These are phyloP conservation scores for Blastobotrys terrestris DNA, from an alignment of 805 yeast species.

Conservation along the genomic window DNA sequence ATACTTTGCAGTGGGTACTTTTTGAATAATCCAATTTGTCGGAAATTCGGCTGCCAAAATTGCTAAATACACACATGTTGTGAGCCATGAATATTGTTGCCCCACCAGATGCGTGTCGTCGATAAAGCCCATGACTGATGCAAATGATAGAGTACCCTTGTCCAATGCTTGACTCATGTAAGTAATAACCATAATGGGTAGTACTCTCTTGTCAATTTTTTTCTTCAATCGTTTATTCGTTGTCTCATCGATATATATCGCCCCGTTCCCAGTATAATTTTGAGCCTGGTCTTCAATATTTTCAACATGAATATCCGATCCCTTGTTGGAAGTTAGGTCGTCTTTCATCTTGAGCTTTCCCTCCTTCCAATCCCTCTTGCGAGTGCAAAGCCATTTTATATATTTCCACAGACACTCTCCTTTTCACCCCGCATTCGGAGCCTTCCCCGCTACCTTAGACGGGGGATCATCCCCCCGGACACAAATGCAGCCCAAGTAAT, in stretches of 20 bases:
- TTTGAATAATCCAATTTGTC: constrained; percentile 37
- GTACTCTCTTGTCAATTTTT: constrained; percentile 19
- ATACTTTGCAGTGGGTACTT: constrained; percentile 17
- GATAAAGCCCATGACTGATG: constrained; percentile 44
- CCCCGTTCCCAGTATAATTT: constrained; percentile 11
- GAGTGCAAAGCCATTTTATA: background rate
- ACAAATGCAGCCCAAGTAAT: too few relatives aligned
- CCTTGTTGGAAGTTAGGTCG: background rate
- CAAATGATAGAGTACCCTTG: constrained; percentile 44
- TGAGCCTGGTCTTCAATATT: constrained; percentile 3
- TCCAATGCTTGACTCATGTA: constrained; percentile 31
- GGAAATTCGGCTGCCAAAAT: constrained; percentile 41
- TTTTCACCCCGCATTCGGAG: background rate
- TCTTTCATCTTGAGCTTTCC: background rate
- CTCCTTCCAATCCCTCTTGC: background rate
- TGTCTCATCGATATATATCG: constrained; percentile 27
- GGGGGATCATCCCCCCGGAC: too few relatives aligned
- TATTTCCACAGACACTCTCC: background rate
- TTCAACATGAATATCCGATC: background rate
- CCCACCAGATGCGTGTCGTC: constrained; percentile 37
- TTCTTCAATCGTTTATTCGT: constrained; percentile 23
- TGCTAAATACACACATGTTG: constrained; percentile 36
- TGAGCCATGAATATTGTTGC: constrained; percentile 38
- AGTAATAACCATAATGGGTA: constrained; percentile 14
- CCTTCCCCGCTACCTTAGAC: too few relatives aligned